These are phyloP conservation scores for Metschnikowia drakensbergensis DNA, from an alignment of 805 yeast species.

Conservation along the genomic window DNA sequence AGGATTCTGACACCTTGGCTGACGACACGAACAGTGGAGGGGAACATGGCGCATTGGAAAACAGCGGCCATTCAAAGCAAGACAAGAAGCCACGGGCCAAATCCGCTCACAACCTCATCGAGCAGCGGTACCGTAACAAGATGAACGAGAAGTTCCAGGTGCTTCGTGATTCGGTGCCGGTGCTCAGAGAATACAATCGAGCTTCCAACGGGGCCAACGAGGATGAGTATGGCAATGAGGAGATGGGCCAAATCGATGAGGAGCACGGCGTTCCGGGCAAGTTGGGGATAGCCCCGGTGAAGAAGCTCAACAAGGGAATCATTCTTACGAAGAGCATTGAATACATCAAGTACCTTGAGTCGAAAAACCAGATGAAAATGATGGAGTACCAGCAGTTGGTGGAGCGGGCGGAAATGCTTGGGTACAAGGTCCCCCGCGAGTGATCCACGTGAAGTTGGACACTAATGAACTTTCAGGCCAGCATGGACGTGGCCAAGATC, in stretches of 20 bases:
- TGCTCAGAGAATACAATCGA: conserved; percentile 29
- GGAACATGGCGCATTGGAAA: background rate
- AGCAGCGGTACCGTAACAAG: conserved; percentile 42
- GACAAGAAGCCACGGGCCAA: conserved; percentile 22
- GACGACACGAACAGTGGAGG: background rate
- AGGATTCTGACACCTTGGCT: background rate
- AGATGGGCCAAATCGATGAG: conserved; percentile 4
- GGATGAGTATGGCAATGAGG: conserved; percentile 11
- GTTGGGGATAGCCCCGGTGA: conserved; percentile 65
- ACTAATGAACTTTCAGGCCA: background rate
- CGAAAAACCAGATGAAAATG: conserved; percentile 48
- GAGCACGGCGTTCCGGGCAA: conserved; percentile 30
- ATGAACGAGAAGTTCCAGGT: conserved; percentile 40
- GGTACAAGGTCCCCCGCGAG: conserved; percentile 12
- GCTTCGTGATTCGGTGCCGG: conserved; percentile 38
- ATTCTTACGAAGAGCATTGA: conserved; percentile 76
- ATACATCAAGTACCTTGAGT: conserved; percentile 69
- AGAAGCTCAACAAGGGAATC: conserved; percentile 73
- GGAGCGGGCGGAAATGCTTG: conserved; percentile 34
- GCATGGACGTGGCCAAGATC: no score
- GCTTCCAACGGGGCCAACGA: background rate
- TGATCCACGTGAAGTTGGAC: background rate
- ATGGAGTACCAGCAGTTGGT: conserved; percentile 51
- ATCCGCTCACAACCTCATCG: conserved; percentile 41
- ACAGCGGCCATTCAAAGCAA: background rate